Evolutionary conservation across 148 eudicot species (phyloP), one percentile per base, ranked within the genome.

Genomic region (Amaranthus palmeri): DNA sequence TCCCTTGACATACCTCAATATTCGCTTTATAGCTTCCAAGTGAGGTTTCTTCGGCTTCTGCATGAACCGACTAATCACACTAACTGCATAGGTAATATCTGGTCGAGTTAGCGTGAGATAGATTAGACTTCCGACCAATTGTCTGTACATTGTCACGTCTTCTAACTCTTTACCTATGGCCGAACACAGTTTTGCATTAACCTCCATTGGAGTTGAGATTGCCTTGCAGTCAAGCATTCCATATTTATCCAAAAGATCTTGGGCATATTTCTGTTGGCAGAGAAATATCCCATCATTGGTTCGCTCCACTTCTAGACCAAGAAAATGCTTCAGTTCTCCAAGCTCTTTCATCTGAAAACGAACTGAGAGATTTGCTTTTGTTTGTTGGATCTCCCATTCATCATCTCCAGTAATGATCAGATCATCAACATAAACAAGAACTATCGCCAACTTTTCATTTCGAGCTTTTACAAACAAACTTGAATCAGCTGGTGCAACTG

Each of bases 401-500:
- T 44, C 68, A 40, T 71, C 74, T 71, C 43, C 54, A 51, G 65
- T 40, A 59, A 62, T 62, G 11, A 72, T 61, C n/a, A 72, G 75
- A 72, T 61, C 67, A 49, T 61, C 75, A 61, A 52, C 56, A 11
- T 52, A 8, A 36, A 61, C 10, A 8, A 25, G 36, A 25, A 25
- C 36, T 25, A 25, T 25, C 36, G 36, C 36, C 36, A 25, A 25
- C 0, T 25, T 61, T 61, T 13, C 65, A 42, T 52, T 61, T 53
- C 4, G n/a, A 79, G 46, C 69, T 25, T 25, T 25, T 25, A 25
- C 36, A 25, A 25, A 25, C 36, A 25, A 25, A 25, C 36, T 25
- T 25, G 36, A 25, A 1, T 12, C 74, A 64, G 60, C 51, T 13
- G 58, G 53, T 46, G 67, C 66, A 18, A 65, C 57, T 14, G 43